These are phyloP conservation scores for Castanea sativa DNA, from an alignment of 306 rosid genomes.

Conservation along the genomic window DNA sequence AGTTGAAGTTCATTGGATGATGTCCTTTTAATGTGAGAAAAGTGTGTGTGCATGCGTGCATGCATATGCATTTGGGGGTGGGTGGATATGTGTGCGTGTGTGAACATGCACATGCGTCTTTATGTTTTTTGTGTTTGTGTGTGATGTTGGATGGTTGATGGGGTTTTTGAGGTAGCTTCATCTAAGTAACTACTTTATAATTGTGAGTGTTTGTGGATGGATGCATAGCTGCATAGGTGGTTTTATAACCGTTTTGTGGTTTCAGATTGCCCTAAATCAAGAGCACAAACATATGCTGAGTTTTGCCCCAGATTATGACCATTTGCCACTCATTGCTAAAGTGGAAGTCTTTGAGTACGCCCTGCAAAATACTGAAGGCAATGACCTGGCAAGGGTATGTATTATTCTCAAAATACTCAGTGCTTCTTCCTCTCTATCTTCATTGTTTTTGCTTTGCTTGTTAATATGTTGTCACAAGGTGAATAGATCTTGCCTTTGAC, in stretches of 20 bases:
- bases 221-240: conserved; percentile 1
- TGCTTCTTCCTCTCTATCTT: neutral
- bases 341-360: conserved; percentile 98
- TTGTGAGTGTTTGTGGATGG: too few species aligned
- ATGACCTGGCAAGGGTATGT: conserved; percentile 77
- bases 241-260: conserved; percentile 22
- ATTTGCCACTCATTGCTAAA: conserved; percentile 92
- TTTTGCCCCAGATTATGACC: conserved; percentile 97
- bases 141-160: neutral
- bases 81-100: neutral
- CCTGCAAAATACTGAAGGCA: conserved; percentile 88
- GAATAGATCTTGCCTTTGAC: conserved; percentile 20
- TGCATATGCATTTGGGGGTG: neutral
- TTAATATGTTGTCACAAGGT: conserved; percentile 26
- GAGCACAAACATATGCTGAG: conserved; percentile 94
- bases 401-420: conserved; percentile 4
- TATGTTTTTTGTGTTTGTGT: neutral
- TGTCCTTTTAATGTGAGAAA: neutral
- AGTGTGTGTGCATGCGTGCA: neutral
- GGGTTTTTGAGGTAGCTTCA: conserved; percentile 8
- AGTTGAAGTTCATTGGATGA: conserved; percentile 19
- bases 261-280: conserved; percentile 87
- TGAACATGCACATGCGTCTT: neutral
- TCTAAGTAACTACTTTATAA: neutral
- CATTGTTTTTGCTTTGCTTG: conserved; percentile 5